phyloP scores from a whole-genome alignment of 257 asterid genomes.

The Plectranthus barbatus region DNA sequence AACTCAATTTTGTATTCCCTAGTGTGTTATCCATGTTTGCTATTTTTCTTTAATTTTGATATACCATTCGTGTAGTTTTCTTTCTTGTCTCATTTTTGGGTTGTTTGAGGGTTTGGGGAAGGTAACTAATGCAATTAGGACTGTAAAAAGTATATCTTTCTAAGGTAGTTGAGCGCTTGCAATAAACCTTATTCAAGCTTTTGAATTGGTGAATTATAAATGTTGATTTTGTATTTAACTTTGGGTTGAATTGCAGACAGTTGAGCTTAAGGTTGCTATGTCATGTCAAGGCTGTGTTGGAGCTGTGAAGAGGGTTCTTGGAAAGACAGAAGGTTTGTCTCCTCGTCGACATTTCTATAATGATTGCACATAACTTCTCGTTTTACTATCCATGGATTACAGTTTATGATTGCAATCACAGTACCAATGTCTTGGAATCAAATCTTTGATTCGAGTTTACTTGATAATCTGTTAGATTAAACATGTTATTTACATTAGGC shows the following conservation, averaged over 20 bases:
- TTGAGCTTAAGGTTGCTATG: conserved; percentile 90
- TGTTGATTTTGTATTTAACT: not conserved
- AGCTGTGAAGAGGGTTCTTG: conserved; percentile 82
- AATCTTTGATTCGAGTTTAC: too few species aligned
- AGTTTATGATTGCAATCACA: not conserved
- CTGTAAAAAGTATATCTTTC: not conserved
- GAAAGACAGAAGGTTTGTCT: conserved; percentile 73
- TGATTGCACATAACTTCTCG: not conserved
- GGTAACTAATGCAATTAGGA: not conserved
- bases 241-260: conserved; percentile 49
- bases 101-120: not conserved
- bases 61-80: not conserved
- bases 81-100: not conserved
- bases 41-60: not conserved
- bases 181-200: not conserved
- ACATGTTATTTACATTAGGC: not conserved
- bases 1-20: not conserved
- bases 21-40: not conserved
- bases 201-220: not conserved
- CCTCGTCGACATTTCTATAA: not conserved
- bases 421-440: not conserved
- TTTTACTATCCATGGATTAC: not conserved
- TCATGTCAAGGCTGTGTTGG: conserved; percentile 91
- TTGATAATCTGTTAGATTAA: not conserved
- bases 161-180: not conserved